Evolutionary conservation across 805 yeast genomes (phyloP), one percentile per base, ranked within the genome.

Genomic region (Saturnispora besseyi): DNA sequence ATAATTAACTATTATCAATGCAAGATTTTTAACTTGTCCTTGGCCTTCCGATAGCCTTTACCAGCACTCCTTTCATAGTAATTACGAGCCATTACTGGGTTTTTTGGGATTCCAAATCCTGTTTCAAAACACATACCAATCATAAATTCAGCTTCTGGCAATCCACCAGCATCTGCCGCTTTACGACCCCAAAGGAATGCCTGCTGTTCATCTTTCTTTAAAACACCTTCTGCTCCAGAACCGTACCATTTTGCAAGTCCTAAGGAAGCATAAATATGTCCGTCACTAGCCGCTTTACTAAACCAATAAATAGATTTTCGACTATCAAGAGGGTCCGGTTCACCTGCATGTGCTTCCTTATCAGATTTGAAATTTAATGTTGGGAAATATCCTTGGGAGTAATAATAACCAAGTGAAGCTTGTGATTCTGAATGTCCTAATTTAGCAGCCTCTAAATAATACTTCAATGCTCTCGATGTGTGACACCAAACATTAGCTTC

Each of bases 181-280:
- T 75, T 74, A 7, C 70, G 59, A 4, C 87, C 84, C 81, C 87
- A 84, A 15, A 76, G 62, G 55, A 77, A 81, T 1, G 89, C 87
- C 67, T 82, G 83, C 42, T 70, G 72, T 55, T 78, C 83, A 62
- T 81, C 80, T 7, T 75, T 73, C 41, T 67, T 66, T 41, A 84
- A 62, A 1, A 78, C 67, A n/a, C 57, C 57, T 4, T 50, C 48
- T 0, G 79, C 79, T 2, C 95, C 95, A 0, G 88, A 80, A 11
- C 84, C 71, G 57, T 81, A 79, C 90, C 91, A 84, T 44, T 89
- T 89, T 52, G 84, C 77, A 33, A 85, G 65, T 0, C 87, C 87
- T 61, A 85, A 70, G 61, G 84, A 84, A 3, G 87, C 82, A 59
- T 81, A 77, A 0, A 82, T 73, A 57, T 83, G 82, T 13, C 82